phyloP scores from a whole-genome alignment of 768 basidiomycete species.

The Holtermannia corniformis region DNA sequence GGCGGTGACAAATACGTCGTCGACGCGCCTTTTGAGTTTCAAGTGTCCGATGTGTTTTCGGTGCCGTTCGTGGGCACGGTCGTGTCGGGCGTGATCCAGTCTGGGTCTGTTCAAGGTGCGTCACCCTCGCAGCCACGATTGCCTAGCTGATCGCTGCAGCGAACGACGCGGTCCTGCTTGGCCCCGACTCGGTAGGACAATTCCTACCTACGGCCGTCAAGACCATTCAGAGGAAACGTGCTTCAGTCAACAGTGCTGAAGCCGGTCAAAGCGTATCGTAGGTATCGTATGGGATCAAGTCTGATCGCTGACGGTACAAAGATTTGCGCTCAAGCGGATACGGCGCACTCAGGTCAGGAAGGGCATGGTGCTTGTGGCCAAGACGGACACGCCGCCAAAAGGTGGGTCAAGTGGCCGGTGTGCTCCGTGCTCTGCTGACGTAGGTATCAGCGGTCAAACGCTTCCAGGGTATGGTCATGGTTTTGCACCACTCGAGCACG shows the following conservation, averaged over 20 bases:
- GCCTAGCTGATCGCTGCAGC: constrained; percentile 52
- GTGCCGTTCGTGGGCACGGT: constrained; percentile 41
- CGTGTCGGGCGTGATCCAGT: constrained; percentile 38
- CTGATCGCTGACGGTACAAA: constrained; percentile 7
- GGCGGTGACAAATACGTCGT: constrained; percentile 67
- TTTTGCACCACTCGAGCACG: constrained; percentile 54
- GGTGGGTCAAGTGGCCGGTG: constrained; percentile 45
- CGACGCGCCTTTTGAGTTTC: constrained; percentile 47
- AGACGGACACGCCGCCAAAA: constrained; percentile 65
- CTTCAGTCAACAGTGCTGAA: constrained; percentile 70
- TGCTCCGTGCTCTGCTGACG: constrained; percentile 4
- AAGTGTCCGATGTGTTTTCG: constrained; percentile 43
- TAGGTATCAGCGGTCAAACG: constrained; percentile 55
- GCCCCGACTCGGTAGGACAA: constrained; percentile 86
- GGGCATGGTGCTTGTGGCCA: constrained; percentile 85
- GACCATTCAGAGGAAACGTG: constrained; percentile 91
- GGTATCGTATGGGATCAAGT: neutral
- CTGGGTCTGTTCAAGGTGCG: constrained; percentile 31
- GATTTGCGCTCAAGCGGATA: constrained; percentile 78
- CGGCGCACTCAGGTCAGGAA: constrained; percentile 72
- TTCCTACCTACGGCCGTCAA: constrained; percentile 71
- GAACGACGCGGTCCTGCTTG: constrained; percentile 73
- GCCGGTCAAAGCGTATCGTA: constrained; percentile 87
- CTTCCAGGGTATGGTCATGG: constrained; percentile 89
- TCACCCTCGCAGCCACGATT: neutral